Evolutionary conservation across 805 yeast species (phyloP).

Genomic region (Zygosaccharomyces bailii): DNA sequence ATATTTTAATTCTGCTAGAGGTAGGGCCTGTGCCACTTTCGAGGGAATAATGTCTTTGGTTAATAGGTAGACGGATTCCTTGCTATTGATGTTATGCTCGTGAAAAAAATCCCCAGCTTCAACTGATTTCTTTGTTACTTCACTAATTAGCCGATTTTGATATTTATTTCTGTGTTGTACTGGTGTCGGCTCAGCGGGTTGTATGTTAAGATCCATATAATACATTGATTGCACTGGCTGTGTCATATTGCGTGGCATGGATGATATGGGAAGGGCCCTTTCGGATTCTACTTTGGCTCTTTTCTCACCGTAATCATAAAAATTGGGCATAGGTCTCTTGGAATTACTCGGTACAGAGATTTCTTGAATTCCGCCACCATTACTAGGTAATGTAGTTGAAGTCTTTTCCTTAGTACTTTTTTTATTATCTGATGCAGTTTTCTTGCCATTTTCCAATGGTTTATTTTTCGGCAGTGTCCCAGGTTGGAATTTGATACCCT

Average conservation of each 20-base stretch:
- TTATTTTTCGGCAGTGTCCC: conserved; percentile 28
- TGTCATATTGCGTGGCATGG: conserved; percentile 9
- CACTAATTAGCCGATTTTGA: conserved; percentile 16
- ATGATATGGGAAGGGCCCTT: background rate
- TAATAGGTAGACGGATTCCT: conserved; percentile 43
- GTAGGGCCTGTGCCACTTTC: conserved; percentile 52
- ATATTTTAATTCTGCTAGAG: conserved; percentile 82
- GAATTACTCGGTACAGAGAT: background rate
- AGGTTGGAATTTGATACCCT: conserved; percentile 41
- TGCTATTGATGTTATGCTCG: conserved; percentile 41
- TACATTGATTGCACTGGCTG: conserved; percentile 8
- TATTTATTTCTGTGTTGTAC: conserved; percentile 12
- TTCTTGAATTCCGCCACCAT: background rate
- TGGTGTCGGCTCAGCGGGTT: conserved; percentile 23
- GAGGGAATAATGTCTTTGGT: conserved; percentile 53
- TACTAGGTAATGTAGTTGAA: conserved; percentile 1
- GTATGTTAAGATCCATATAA: conserved; percentile 12
- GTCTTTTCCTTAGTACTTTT: background rate
- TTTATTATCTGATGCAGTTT: background rate
- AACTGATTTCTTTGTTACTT: conserved; percentile 19
- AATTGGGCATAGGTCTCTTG: conserved; percentile 3
- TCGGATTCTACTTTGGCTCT: conserved; percentile 2
- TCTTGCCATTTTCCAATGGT: conserved; percentile 7
- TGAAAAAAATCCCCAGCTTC: conserved; percentile 30
- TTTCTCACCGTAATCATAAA: conserved; percentile 1